phyloP scores from a whole-genome alignment of 1,139 yeast genomes.

The Candida tetrigidarum region DNA sequence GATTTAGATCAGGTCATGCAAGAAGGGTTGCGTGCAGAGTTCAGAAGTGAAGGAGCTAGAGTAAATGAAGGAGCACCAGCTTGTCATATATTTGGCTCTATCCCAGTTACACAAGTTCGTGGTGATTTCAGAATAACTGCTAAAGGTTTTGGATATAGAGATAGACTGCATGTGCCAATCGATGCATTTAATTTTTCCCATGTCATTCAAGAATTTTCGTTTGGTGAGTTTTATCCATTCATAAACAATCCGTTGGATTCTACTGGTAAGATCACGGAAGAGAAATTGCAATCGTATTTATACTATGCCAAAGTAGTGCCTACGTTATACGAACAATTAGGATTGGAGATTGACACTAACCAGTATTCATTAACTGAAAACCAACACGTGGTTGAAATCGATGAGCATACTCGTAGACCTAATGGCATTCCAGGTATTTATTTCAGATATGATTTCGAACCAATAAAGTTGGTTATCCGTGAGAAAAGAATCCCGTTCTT shows the following conservation, averaged over 20 bases:
- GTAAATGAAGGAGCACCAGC: constrained; percentile 65
- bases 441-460: constrained; percentile 87
- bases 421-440: constrained; percentile 74
- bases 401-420: constrained; percentile 26
- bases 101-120: constrained; percentile 83
- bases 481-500: constrained; percentile 78
- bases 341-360: constrained; percentile 74
- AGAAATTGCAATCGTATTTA: constrained; percentile 51
- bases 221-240: constrained; percentile 88
- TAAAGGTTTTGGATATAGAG: constrained; percentile 64
- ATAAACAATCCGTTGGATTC: constrained; percentile 85
- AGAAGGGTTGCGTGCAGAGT: constrained; percentile 68
- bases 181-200: constrained; percentile 79
- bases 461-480: constrained; percentile 68
- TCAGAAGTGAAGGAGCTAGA: constrained; percentile 44
- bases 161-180: constrained; percentile 46
- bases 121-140: constrained; percentile 90
- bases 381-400: constrained; percentile 27
- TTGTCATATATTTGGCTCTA: constrained; percentile 85
- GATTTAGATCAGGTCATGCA: constrained; percentile 68
- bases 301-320: constrained; percentile 87
- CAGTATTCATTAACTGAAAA: constrained; percentile 83
- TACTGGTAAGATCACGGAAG: constrained; percentile 59
- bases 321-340: constrained; percentile 72
- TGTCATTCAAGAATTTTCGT: constrained; percentile 83